Base-by-base conservation (phyloP, 2,329 filamentous ascomycete species). In the Nothopassalora personata region DNA sequence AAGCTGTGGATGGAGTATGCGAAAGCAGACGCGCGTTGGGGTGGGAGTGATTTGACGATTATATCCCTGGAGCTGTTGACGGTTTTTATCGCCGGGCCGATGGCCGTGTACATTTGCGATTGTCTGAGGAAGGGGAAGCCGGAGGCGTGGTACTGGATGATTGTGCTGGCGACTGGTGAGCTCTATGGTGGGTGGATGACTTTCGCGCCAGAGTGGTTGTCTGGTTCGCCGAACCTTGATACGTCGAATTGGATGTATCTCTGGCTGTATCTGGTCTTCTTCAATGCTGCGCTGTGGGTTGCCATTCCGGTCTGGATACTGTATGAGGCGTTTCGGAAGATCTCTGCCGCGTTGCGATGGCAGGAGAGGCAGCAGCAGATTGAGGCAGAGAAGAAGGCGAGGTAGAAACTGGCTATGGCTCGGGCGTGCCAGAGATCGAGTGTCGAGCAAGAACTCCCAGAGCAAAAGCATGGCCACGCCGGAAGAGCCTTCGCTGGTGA, bases 111-210 rank as follows among this genome's bases (percentile, higher is more conserved):
- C 68, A 77, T 86, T 28, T 86, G 83, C 69, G 80, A 81, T 66
- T 68, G 65, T 39, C 33, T 73, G 11, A 68, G 69, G 51, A 76
- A 69, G 71, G 68, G 65, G 53, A 66, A 69, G 45, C 63, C 65
- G 1, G 74, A 73, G 45, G 69, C 79, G 34, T 83, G 80, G 80
- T 82, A 86, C 65, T 81, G 82, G 72, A 82, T 83, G 69, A 74
- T 77, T 23, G 75, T 83, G 13, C 71, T 87, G 46, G 84, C 84
- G 10, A 85, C 83, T n/a, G 83, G 76, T 10, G 84, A 87, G 72
- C 73, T 87, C 47, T 87, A 87, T 73, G 84, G 84, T 61, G 80
- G 80, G 28, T 86, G 81, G 69, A 86, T 86, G 83, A 86, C 84
- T 0, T 87, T 87, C 71, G 81, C 79, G 45, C 84, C 84, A 34